phyloP scores from a whole-genome alignment of 2,329 filamentous ascomycete species.

The Phaeosphaeriaceae sp. region DNA sequence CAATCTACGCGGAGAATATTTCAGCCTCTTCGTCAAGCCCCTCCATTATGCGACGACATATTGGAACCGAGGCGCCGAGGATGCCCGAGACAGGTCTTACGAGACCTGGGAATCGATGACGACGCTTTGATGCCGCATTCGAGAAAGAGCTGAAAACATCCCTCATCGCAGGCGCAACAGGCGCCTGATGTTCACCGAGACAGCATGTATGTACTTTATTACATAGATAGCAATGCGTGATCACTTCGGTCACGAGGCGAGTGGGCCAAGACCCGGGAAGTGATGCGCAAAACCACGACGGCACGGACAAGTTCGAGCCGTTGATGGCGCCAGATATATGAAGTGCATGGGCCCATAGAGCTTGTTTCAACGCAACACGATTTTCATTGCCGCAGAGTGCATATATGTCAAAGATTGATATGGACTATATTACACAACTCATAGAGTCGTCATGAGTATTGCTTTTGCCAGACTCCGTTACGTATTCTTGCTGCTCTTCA shows the following conservation, averaged over 20 bases:
- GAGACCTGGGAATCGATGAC: no score
- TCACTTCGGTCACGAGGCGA: neutral
- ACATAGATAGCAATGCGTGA: neutral
- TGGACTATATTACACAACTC: neutral
- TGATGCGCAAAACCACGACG: neutral
- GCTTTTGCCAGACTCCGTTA: neutral
- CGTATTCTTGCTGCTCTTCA: neutral
- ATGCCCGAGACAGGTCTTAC: neutral
- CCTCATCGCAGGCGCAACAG: neutral
- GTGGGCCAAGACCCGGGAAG: neutral
- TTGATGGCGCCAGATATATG: conserved; percentile 4
- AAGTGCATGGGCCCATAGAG: conserved; percentile 8
- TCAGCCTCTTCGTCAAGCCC: neutral
- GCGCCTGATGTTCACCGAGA: neutral
- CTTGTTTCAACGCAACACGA: conserved; percentile 10
- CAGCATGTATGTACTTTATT: neutral
- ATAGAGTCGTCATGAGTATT: conserved; percentile 2
- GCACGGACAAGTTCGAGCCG: neutral
- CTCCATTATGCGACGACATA: neutral
- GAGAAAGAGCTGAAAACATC: neutral
- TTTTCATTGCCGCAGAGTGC: neutral
- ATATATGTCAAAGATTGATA: neutral
- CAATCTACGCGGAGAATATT: neutral
- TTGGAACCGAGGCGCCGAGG: neutral
- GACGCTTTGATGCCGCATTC: neutral